Evolutionary conservation across 306 rosid species (phyloP), one percentile per base, ranked within the genome.

Genomic region (Trifolium subterraneum): DNA sequence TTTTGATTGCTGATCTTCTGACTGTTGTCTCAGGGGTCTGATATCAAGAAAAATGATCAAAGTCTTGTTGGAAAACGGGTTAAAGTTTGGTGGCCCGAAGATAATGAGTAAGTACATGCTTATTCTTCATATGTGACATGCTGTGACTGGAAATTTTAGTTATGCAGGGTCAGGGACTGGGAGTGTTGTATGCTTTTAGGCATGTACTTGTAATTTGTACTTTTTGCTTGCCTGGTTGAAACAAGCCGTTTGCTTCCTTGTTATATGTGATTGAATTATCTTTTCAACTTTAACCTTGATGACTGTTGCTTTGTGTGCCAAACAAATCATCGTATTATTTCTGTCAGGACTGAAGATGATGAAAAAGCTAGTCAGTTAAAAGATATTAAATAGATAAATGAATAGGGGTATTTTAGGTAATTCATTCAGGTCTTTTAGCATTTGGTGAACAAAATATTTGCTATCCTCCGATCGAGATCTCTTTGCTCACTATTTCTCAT

Each of bases 1-100:
- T 18, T 64, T 80, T 60, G 36, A 8, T 74, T 69, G 33, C 62
- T 70, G 74, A 76, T 71, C 9, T 25, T 44, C 72, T 83, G 45
- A 18, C 47, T 83, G 20, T 33, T 69, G 54, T 86, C 42, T 78
- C 86, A 92, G 99, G 87, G 61, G 38, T 78, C 88, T 65, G 81
- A 39, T 60, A 56, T 13, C 68, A 88, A 80, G 70, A 80, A 77
- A 59, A 68, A 64, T 83, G 96, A 78, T 56, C 83, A 84, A 65
- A 44, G 52, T 38, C 71, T 92, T 68, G 86, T 95, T 79, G 96
- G 92, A 75, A 36, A 80, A 10, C 85, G 84, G 65, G 81, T 95
- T 56, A 86, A 87, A 80, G 96, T 95, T 60, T 95, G 87, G 90
- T 95, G 99, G 99, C 99, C 99, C 6, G 64, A 78, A 0, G 99